These are phyloP conservation scores for Helotiales sp. DNA, from an alignment of 2,329 filamentous ascomycete species.

Conservation along the genomic window DNA sequence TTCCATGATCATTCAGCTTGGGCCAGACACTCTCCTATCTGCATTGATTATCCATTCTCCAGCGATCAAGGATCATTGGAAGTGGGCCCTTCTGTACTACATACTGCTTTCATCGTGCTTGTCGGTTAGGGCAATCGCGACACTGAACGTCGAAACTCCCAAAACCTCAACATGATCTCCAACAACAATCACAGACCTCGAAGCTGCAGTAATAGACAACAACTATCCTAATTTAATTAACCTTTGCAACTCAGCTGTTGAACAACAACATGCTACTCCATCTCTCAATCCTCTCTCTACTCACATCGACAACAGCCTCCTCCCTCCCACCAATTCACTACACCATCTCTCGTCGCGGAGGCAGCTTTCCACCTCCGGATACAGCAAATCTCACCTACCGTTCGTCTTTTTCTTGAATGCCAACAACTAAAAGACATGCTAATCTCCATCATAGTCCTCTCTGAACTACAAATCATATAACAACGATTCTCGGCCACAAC, in stretches of 20 bases:
- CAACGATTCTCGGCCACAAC: constrained; percentile 20
- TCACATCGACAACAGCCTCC: neutral
- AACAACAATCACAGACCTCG: neutral
- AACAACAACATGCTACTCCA: neutral
- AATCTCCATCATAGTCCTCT: too few species aligned
- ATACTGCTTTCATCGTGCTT: neutral
- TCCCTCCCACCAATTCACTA: constrained; percentile 22
- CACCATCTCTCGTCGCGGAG: constrained; percentile 19
- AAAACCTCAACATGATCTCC: neutral
- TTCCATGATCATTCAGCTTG: too few species aligned
- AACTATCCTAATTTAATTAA: neutral
- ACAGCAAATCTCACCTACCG: constrained; percentile 17
- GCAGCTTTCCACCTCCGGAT: constrained; percentile 17
- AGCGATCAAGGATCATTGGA: too few species aligned
- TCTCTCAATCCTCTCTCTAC: neutral
- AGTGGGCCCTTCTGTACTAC: too few species aligned
- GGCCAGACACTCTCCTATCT: too few species aligned
- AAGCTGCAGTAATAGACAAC: neutral
- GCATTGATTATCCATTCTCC: too few species aligned
- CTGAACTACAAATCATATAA: constrained; percentile 17
- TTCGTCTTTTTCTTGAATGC: too few species aligned
- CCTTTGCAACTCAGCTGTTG: neutral
- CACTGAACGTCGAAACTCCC: too few species aligned
- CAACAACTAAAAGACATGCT: too few species aligned
- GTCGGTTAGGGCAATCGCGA: neutral